These are phyloP conservation scores for Wickerhamiella cacticola DNA, from an alignment of 805 yeast species.

Conservation along the genomic window DNA sequence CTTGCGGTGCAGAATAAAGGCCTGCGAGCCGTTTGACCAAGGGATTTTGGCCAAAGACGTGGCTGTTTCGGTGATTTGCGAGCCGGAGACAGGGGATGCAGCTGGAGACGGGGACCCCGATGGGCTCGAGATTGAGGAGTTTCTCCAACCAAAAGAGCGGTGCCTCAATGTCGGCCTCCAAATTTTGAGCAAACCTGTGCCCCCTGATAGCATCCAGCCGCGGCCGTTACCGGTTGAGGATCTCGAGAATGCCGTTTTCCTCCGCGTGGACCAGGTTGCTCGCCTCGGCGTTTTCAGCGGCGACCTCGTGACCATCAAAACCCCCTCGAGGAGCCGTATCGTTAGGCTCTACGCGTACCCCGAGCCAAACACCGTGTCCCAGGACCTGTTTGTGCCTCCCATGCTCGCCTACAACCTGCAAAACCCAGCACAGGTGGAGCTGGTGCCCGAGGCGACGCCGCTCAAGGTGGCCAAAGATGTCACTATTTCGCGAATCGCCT, in stretches of 20 bases:
- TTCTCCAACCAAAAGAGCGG: constrained; percentile 12
- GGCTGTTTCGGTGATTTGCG: constrained; percentile 40
- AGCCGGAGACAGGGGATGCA: background rate
- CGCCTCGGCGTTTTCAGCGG: constrained; percentile 57
- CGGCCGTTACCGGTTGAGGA: constrained; percentile 32
- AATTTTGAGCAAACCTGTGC: constrained; percentile 14
- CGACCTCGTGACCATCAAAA: constrained; percentile 36
- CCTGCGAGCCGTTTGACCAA: constrained; percentile 65
- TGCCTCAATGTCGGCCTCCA: constrained; percentile 9
- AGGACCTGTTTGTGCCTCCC: constrained; percentile 49
- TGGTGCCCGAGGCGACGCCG: constrained; percentile 17
- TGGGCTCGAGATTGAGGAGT: constrained; percentile 21
- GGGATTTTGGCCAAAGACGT: constrained; percentile 42
- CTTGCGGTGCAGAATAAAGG: constrained; percentile 40
- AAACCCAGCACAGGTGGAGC: constrained; percentile 25
- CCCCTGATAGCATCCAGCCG: constrained; percentile 15
- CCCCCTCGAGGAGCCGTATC: constrained; percentile 21
- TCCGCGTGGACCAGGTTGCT: constrained; percentile 41
- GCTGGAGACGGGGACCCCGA: background rate
- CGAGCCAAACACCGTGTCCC: constrained; percentile 44
- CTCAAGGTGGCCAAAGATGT: constrained; percentile 48
- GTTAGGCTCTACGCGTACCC: constrained; percentile 46
- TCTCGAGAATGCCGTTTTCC: constrained; percentile 35
- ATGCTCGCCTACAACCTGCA: constrained; percentile 41
- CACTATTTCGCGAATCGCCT: constrained; percentile 52